phyloP scores from a whole-genome alignment of 768 basidiomycete species.

The Crassisporium funariophilum region DNA sequence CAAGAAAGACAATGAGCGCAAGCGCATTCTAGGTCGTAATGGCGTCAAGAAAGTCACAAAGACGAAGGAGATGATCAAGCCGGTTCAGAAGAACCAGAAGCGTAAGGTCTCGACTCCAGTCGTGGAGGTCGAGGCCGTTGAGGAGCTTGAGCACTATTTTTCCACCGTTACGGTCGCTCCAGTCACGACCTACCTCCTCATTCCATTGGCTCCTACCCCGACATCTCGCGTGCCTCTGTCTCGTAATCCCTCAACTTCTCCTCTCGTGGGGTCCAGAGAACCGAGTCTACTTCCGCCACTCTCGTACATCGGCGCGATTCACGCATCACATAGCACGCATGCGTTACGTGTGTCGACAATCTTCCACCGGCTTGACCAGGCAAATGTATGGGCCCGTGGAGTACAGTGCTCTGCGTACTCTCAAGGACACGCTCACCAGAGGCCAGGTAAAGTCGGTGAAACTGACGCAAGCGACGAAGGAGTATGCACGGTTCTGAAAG shows the following conservation, averaged over 20 bases:
- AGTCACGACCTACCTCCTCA: constrained; percentile 67
- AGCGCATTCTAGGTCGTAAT: constrained; percentile 14
- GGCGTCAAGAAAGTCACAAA: constrained; percentile 27
- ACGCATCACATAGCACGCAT: constrained; percentile 56
- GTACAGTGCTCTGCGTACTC: constrained; percentile 66
- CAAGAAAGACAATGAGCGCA: constrained; percentile 41
- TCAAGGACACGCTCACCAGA: constrained; percentile 30
- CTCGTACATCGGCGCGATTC: constrained; percentile 51
- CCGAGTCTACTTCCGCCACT: constrained; percentile 48
- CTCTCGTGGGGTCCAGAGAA: constrained; percentile 3
- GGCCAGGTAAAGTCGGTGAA: constrained; percentile 7
- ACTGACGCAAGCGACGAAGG: constrained; percentile 38
- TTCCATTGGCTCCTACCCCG: constrained; percentile 79
- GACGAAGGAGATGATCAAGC: constrained; percentile 38
- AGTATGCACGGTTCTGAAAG: constrained; percentile 64
- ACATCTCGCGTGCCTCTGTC: constrained; percentile 64
- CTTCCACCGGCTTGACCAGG: constrained; percentile 70
- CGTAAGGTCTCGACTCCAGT: background rate
- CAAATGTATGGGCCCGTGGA: constrained; percentile 66
- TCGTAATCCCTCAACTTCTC: constrained; percentile 22
- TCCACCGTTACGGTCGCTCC: constrained; percentile 31
- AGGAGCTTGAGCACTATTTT: constrained; percentile 66
- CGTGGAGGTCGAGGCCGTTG: constrained; percentile 13
- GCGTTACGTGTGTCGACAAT: constrained; percentile 65
- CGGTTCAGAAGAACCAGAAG: constrained; percentile 8